Evolutionary conservation across 345 rosid species (phyloP).

Genomic region (Excoecaria agallocha): DNA sequence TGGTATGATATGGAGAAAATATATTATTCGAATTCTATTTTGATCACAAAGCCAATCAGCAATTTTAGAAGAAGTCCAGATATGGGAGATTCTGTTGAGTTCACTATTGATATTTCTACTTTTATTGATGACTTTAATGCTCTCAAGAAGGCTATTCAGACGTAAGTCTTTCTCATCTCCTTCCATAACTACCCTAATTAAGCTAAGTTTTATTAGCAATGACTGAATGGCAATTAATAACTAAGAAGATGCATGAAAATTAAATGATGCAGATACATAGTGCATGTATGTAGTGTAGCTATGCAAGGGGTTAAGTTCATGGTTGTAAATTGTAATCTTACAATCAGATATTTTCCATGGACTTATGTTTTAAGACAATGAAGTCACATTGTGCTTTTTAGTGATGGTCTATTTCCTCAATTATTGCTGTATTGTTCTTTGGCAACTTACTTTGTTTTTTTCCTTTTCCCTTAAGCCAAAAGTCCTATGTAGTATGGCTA

Average conservation of each 20-base stretch:
- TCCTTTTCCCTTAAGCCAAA: background rate
- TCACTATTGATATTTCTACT: conserved; percentile 48
- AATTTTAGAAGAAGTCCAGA: conserved; percentile 60
- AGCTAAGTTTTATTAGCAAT: background rate
- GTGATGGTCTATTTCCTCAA: background rate
- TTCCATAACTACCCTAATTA: background rate
- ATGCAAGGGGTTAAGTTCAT: too few species aligned
- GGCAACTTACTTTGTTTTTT: background rate
- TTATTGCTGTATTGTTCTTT: background rate
- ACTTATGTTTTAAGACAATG: too few species aligned
- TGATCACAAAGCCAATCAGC: conserved; percentile 57
- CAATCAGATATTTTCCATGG: too few species aligned
- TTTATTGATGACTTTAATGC: conserved; percentile 44
- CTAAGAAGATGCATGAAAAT: background rate
- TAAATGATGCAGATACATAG: conserved; percentile 39
- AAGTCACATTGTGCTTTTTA: background rate
- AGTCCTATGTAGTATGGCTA: background rate
- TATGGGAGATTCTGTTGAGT: conserved; percentile 48
- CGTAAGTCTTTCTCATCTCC: conserved; percentile 22
- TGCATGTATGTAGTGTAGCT: conserved; percentile 41
- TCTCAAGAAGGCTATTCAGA: conserved; percentile 53
- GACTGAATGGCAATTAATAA: background rate
- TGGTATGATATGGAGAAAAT: conserved; percentile 79
- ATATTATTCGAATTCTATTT: conserved; percentile 68
- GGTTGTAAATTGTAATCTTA: too few species aligned